A percentile compares a stretch with the other conserved stretches of the same genome.
Conservation (phyloP, 164 flowering plant genomes). For the Protea cynaroides region DNA sequence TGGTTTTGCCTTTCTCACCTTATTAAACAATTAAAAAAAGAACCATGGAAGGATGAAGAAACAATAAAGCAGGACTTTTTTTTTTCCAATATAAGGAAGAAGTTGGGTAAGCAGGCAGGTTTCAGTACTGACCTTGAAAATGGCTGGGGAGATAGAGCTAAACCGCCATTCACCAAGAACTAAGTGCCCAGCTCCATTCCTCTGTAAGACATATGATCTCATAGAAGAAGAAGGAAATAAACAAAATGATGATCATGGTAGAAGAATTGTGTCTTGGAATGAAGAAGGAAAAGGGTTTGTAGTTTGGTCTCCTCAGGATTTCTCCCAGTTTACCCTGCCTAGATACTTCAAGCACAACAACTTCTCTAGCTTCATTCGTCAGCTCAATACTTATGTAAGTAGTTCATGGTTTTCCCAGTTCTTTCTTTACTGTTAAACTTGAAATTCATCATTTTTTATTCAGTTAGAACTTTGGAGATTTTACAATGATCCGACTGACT, state of each 20-base stretch:
- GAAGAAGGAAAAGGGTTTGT: slow-evolving; percentile 12
- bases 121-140: not conserved
- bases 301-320: slow-evolving; percentile 15
- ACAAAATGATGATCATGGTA: not conserved
- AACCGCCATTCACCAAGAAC: not conserved
- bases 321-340: slow-evolving; percentile 15
- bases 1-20: too few relatives aligned
- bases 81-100: not conserved
- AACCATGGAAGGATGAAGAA: not conserved
- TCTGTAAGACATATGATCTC: slow-evolving; percentile 7
- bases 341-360: slow-evolving; percentile 66
- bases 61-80: not conserved
- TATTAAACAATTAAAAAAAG: not conserved
- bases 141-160: not conserved
- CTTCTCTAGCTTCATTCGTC: slow-evolving; percentile 77
- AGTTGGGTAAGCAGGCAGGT: not conserved
- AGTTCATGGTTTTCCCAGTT: too few relatives aligned
- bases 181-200: slow-evolving; percentile 10
- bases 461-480: too few relatives aligned
- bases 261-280: slow-evolving; percentile 11
- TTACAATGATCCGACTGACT: too few relatives aligned
- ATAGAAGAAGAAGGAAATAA: slow-evolving; percentile 6
- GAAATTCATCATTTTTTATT: too few relatives aligned
- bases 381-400: slow-evolving; percentile 76
- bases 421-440: too few relatives aligned